Conservation (phyloP, 495 filamentous ascomycete species). For the Lophiostoma macrostomum region DNA sequence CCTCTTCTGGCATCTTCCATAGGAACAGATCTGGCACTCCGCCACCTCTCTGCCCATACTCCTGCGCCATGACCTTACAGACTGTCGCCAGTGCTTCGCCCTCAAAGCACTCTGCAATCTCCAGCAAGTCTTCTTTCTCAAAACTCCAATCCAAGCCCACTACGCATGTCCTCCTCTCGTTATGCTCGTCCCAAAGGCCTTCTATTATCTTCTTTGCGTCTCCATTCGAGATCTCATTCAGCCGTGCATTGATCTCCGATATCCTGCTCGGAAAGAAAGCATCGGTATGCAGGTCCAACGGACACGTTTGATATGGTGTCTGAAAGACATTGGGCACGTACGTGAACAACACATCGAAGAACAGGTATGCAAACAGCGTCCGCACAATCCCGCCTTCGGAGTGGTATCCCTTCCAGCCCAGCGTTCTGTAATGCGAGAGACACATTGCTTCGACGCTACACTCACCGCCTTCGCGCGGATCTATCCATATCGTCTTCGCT, state of each 20-base stretch:
- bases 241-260: conserved; percentile 83
- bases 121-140: conserved; percentile 71
- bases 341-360: conserved; percentile 89
- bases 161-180: conserved; percentile 70
- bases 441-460: conserved; percentile 92
- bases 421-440: conserved; percentile 73
- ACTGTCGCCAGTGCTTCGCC: conserved; percentile 76
- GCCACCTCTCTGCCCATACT: conserved; percentile 80
- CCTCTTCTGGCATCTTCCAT: conserved; percentile 58
- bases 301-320: conserved; percentile 89
- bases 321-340: conserved; percentile 97
- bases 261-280: conserved; percentile 82
- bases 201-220: conserved; percentile 62
- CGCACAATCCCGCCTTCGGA: conserved; percentile 85
- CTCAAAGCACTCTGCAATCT: conserved; percentile 76
- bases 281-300: conserved; percentile 89
- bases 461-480: conserved; percentile 61
- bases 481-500: conserved; percentile 83
- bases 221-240: conserved; percentile 66
- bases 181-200: conserved; percentile 61
- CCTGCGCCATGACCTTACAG: conserved; percentile 91
- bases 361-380: conserved; percentile 87
- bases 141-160: conserved; percentile 92
- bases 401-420: conserved; percentile 94
- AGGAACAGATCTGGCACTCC: conserved; percentile 93